These are phyloP conservation scores for Ascochyta lentis DNA, from an alignment of 2,329 filamentous ascomycete species.

Conservation along the genomic window DNA sequence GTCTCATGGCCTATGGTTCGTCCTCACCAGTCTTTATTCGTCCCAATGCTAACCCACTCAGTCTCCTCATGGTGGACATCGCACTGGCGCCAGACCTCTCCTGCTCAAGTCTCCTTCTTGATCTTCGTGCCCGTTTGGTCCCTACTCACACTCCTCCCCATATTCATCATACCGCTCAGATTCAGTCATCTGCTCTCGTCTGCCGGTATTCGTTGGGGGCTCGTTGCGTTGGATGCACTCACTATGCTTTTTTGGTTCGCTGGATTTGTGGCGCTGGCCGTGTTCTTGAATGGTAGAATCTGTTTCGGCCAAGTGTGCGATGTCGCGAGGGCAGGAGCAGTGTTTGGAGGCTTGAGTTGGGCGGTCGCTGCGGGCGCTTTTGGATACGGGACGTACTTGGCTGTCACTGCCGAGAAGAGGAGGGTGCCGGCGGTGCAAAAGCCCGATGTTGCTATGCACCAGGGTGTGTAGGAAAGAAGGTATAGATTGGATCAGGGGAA, in stretches of 20 bases:
- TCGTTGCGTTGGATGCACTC: conserved; percentile 71
- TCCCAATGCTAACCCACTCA: conserved; percentile 43
- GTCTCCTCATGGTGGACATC: conserved; percentile 62
- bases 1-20: conserved; percentile 75
- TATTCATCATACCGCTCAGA: conserved; percentile 71
- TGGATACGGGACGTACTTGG: conserved; percentile 37
- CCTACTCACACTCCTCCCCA: conserved; percentile 68
- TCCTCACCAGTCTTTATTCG: neutral
- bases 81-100: conserved; percentile 60
- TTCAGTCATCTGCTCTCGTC: conserved; percentile 48
- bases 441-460: conserved; percentile 49
- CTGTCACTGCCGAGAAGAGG: conserved; percentile 34
- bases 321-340: conserved; percentile 67
- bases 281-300: conserved; percentile 64
- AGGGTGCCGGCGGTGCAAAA: conserved; percentile 21
- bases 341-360: conserved; percentile 72
- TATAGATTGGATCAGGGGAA: neutral
- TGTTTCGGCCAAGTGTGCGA: conserved; percentile 65
- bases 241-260: conserved; percentile 92
- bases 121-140: conserved; percentile 83
- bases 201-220: conserved; percentile 63
- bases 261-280: conserved; percentile 79
- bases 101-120: conserved; percentile 74
- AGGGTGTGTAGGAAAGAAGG: conserved; percentile 44
- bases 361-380: conserved; percentile 53